phyloP scores from a whole-genome alignment of 345 rosid genomes.

The sweet orange (Citrus sinensis) region DNA sequence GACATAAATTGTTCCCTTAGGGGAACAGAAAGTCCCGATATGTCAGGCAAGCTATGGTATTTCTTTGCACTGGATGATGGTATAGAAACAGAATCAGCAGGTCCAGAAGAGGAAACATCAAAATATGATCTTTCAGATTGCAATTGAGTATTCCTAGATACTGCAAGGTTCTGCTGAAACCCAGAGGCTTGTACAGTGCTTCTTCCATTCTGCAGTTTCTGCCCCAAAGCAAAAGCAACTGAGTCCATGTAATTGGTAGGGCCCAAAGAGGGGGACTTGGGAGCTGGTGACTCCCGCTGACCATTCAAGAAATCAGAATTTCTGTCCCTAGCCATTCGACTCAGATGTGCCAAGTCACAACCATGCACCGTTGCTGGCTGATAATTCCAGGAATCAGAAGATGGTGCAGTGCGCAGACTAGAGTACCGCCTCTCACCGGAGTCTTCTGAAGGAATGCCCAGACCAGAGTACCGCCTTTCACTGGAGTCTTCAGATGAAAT shows the following conservation, averaged over 20 bases:
- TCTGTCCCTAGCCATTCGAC: conserved; percentile 51
- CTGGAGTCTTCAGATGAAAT: conserved; percentile 28
- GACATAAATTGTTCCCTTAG: conserved; percentile 44
- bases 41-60: conserved; percentile 86
- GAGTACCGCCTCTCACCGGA: conserved; percentile 24
- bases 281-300: conserved; percentile 48
- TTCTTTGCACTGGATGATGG: conserved; percentile 61
- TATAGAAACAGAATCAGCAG: conserved; percentile 34
- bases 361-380: conserved; percentile 87
- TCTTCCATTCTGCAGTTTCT: conserved; percentile 59
- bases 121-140: conserved; percentile 54
- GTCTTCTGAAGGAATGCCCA: conserved; percentile 37
- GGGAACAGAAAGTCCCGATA: conserved; percentile 66
- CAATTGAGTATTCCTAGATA: conserved; percentile 48
- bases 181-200: conserved; percentile 58
- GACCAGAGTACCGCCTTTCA: conserved; percentile 68
- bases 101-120: conserved; percentile 41
- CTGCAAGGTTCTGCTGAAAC: conserved; percentile 53
- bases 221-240: conserved; percentile 46
- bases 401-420: conserved; percentile 51
- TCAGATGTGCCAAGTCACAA: conserved; percentile 54
- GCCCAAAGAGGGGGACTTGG: conserved; percentile 46
- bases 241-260: conserved; percentile 57
- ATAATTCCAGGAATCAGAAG: conserved; percentile 56
- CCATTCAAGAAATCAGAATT: conserved; percentile 44